Percentiles rank a stretch among this genome's conserved stretches.
phyloP scores from a whole-genome alignment of 2,329 filamentous ascomycete genomes.

The Huntiella omanensis region DNA sequence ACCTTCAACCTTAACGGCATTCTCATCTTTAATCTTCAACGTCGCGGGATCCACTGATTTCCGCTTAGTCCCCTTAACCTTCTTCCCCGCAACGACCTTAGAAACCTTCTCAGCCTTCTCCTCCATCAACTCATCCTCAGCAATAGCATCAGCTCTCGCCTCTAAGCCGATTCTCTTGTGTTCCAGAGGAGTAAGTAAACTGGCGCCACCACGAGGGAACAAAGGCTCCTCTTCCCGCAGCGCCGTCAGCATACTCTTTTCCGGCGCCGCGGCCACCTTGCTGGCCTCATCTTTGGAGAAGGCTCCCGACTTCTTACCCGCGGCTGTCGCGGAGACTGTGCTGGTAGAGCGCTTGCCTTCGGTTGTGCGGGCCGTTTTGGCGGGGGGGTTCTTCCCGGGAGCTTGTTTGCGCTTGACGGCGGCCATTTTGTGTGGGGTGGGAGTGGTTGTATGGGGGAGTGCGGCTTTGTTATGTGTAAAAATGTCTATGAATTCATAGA shows the following conservation, averaged over 20 bases:
- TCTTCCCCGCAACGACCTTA: slow-evolving; percentile 5
- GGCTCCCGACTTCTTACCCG: slow-evolving; percentile 17
- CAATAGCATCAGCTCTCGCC: slow-evolving; percentile 77
- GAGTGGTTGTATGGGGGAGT: neutral
- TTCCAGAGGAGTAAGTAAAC: slow-evolving; percentile 78
- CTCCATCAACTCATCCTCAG: slow-evolving; percentile 40
- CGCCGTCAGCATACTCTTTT: slow-evolving; percentile 24
- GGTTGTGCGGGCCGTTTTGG: slow-evolving; percentile 29
- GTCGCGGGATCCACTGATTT: slow-evolving; percentile 30
- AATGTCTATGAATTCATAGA: no score
- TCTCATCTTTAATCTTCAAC: slow-evolving; percentile 22
- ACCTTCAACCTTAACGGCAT: slow-evolving; percentile 57
- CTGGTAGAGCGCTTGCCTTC: slow-evolving; percentile 17
- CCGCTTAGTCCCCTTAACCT: slow-evolving; percentile 16
- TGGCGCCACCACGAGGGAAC: slow-evolving; percentile 84
- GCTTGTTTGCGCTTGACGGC: slow-evolving; percentile 39
- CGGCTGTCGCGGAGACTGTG: slow-evolving; percentile 9
- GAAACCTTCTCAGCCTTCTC: slow-evolving; percentile 1
- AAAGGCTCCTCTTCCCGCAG: slow-evolving; percentile 65
- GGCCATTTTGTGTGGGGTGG: slow-evolving; percentile 24
- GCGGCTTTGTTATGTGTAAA: no score
- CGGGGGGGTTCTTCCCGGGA: slow-evolving; percentile 29
- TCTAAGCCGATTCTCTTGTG: slow-evolving; percentile 93
- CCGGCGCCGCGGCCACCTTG: slow-evolving; percentile 17
- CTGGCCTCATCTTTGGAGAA: slow-evolving; percentile 17